A percentile compares a stretch with the other conserved stretches of the same genome.
Evolutionary conservation across 176 grass and related monocot genomes (phyloP).

Genomic region (Microstegium vimineum): DNA sequence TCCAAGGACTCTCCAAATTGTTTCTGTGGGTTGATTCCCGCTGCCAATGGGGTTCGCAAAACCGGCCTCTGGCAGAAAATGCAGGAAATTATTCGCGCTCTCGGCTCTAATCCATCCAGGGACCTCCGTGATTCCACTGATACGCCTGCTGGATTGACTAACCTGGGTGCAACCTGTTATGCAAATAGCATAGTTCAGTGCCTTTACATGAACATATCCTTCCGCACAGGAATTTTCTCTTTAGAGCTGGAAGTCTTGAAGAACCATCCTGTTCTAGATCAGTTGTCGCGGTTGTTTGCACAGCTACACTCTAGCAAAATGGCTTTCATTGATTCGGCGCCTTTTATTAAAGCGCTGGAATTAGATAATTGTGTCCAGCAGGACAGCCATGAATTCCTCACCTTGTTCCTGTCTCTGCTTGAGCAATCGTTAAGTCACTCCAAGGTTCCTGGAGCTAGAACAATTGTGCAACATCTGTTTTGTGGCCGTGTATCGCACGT

Average conservation of each 20-base stretch:
- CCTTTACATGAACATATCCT: conserved; percentile 93
- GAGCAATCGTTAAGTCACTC: conserved; percentile 78
- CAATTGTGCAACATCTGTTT: conserved; percentile 79
- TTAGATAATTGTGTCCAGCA: conserved; percentile 95
- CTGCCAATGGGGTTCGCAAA: conserved; percentile 56
- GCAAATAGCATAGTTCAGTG: conserved; percentile 99
- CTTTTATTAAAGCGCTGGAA: conserved; percentile 82
- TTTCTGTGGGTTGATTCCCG: conserved; percentile 81
- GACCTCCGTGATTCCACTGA: conserved; percentile 65
- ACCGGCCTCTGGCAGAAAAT: conserved; percentile 83
- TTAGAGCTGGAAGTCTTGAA: conserved; percentile 63
- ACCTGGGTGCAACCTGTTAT: conserved; percentile 90
- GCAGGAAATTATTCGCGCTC: conserved; percentile 55
- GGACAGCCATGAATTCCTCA: conserved; percentile 93
- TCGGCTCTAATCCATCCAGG: conserved; percentile 67
- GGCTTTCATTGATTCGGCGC: conserved; percentile 81
- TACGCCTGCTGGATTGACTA: conserved; percentile 90
- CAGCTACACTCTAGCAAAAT: conserved; percentile 88
- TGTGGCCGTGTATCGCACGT: conserved; percentile 78
- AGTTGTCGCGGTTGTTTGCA: conserved; percentile 69
- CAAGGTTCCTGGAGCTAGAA: conserved; percentile 62
- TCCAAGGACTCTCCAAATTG: conserved; percentile 92
- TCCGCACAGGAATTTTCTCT: conserved; percentile 74
- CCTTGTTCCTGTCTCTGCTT: conserved; percentile 88
- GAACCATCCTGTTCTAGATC: conserved; percentile 81